Conservation (phyloP, 208 protist species). For the Trypanosoma cruzi region DNA sequence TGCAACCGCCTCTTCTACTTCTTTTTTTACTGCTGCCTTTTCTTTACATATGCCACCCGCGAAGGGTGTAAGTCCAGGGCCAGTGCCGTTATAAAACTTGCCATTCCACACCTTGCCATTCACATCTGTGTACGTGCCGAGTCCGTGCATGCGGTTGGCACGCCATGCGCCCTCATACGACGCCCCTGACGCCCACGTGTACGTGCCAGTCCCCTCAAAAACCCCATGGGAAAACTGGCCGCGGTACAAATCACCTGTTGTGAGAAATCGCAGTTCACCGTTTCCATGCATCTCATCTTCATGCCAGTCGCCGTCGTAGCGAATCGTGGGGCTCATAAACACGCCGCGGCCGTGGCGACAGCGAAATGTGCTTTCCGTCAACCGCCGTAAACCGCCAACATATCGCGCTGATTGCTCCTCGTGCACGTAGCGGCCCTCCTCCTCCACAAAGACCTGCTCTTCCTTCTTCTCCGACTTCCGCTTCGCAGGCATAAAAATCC, state of each 20-base stretch:
- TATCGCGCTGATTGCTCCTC: slow-evolving; percentile 64
- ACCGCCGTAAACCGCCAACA: slow-evolving; percentile 58
- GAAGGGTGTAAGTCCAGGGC: slow-evolving; percentile 61
- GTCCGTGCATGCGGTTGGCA: slow-evolving; percentile 84
- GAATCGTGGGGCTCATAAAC: slow-evolving; percentile 67
- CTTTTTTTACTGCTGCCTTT: background rate
- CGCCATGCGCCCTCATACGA: slow-evolving; percentile 82
- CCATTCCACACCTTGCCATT: slow-evolving; percentile 77
- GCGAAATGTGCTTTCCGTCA: slow-evolving; percentile 27
- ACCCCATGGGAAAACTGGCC: slow-evolving; percentile 61
- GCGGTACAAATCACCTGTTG: slow-evolving; percentile 55
- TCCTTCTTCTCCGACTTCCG: slow-evolving; percentile 80
- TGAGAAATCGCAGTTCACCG: slow-evolving; percentile 59
- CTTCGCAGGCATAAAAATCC: slow-evolving; percentile 59
- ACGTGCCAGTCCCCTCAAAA: slow-evolving; percentile 77
- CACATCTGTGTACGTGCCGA: slow-evolving; percentile 81
- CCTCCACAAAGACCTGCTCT: slow-evolving; percentile 76
- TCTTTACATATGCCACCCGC: slow-evolving; percentile 2
- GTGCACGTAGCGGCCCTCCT: slow-evolving; percentile 71
- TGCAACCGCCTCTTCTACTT: background rate
- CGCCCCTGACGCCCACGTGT: slow-evolving; percentile 67
- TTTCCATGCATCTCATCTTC: slow-evolving; percentile 87
- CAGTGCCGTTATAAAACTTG: slow-evolving; percentile 80
- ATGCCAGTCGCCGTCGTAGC: slow-evolving; percentile 82
- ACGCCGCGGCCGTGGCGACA: slow-evolving; percentile 76